Evolutionary conservation across 176 grass and related monocot species (phyloP), one percentile per base, ranked within the genome.

Genomic region (Alloteropsis semialata): DNA sequence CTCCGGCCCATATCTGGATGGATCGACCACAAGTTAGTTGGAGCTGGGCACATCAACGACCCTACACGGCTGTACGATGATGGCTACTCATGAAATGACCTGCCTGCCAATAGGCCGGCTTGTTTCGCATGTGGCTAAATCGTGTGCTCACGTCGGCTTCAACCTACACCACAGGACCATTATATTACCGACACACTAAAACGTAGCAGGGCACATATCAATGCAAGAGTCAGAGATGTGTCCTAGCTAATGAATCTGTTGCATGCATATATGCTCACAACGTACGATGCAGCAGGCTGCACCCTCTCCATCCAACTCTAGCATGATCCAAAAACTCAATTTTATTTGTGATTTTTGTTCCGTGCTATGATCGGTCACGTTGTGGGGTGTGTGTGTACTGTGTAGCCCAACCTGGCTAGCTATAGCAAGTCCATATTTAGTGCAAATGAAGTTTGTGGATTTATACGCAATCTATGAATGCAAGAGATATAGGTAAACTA

Each of bases 21-120:
- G 57, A 51, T 73, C 9, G 45, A 41, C 15, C 32, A 75, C 29
- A 46, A 55, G 67, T 86, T 80, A 17, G 84, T 72, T 73, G 66
- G 67, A 79, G 84, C 13, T 53, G 43, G 56, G 84, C 36, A 10
- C 84, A 73, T 72, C 66, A 25, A 53, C 2, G 75, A 45, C 24
- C 76, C 67, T 79, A 66, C 57, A 24, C 17, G 76, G 25, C 0
- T 65, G 84, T 86, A 86, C 68, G 57, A 65, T 25, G 84, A 86
- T 65, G 37, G 66, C 7, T 86, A 79, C 66, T 8, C 12, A 2
- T 32, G 84, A 72, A 80, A 80, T 33, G 84, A 86, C 76, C 68
- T 86, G 68, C 71, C 41, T 45, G 13, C 14, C 30, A 27, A 17
- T 10, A 22, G 25, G 24, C 43, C 30, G 43, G 45, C 14, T 12